Base-by-base conservation (phyloP, 2,329 filamentous ascomycete genomes). In the Talaromyces amestolkiae region DNA sequence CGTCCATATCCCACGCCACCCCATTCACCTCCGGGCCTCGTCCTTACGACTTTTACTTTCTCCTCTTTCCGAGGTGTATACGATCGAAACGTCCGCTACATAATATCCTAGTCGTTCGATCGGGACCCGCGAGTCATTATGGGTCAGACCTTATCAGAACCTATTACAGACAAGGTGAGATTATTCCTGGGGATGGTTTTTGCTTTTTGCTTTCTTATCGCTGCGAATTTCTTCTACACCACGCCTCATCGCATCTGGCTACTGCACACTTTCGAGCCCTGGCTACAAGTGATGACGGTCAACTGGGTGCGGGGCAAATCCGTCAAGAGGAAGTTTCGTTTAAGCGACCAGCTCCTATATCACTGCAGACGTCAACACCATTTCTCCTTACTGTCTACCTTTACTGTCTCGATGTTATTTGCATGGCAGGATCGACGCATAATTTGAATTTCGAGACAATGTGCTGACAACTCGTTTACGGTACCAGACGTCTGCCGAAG, bases 141-240 rank as follows among this genome's bases (percentile, higher is more conserved):
- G 95, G 95, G 95, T 87, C 95, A 99, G 86, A 99, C 95, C 81
- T 89, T 99, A 78, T 98, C 94, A 76, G 95, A 99, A 86, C 95
- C 95, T 76, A 93, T 99, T 76, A 91, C 97, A 80, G 95, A 98
- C 79, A 99, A 99, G 93, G 95, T 99, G 86, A 79, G 87, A 72
- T 58, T 64, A 58, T 65, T 60, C 63, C 39, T 68, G 64, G 49
- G 39, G 80, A 67, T 66, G 58, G 64, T 66, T 62, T 62, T 64
- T 68, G 24, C 9, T 53, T 47, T 63, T 66, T 69, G 49, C 13
- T 56, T 49, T 35, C 31, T 27, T 31, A 37, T 45, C 41, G 24
- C 10, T 10, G 8, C 31, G n/a, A 22, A n/a, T 51, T 17, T 54
- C 15, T 35, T 49, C 35, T 39, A 17, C 45, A 15, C 17, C n/a